Base-by-base conservation (phyloP, 495 filamentous ascomycete genomes). In the Aspergillus sclerotiicarbonarius region DNA sequence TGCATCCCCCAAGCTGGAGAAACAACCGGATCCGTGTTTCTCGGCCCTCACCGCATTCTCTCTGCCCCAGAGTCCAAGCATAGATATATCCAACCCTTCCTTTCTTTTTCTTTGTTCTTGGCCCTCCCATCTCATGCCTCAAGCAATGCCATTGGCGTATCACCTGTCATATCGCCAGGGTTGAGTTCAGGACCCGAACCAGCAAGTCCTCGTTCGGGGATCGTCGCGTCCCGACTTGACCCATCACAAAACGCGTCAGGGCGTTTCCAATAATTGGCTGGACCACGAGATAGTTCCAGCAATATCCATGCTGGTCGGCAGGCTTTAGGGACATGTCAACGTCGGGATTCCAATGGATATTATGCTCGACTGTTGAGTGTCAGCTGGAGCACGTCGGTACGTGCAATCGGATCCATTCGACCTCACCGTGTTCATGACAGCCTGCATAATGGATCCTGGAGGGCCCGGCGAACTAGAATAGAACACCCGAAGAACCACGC, bases 401-500 rank as follows among this genome's bases (percentile, higher is more conserved):
- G 37, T 41, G 37, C 37, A 41, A 41, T 2, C 13, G 13, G 13
- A n/a, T 41, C 37, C 12, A 6, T 12, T 41, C 15, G 37, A 13
- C 37, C 37, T 41, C 37, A 41, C 37, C 37, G 37, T 41, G 37
- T 41, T 41, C 30, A 52, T 52, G 45, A 30, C 45, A 25, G 50
- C 37, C 37, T 41, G 37, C 37, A 41, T 41, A 6, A n/a, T 2
- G 6, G n/a, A n/a, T 41, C 4, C n/a, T n/a, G 37, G 37, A n/a
- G n/a, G 10, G 13, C 1, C 13, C 9, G 13, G 13, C 35, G 9
- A 30, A 6, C 9, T 13, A 20, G 30, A 41, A 41, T 59, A 49
- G 57, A 59, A 59, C 41, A 37, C 30, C 18, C 57, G 57, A 59
- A 54, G 57, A 59, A 59, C 19, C 29, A 32, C 37, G 50, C 15